phyloP scores from a whole-genome alignment of 345 rosid genomes.

The Cardiospermum halicacabum region DNA sequence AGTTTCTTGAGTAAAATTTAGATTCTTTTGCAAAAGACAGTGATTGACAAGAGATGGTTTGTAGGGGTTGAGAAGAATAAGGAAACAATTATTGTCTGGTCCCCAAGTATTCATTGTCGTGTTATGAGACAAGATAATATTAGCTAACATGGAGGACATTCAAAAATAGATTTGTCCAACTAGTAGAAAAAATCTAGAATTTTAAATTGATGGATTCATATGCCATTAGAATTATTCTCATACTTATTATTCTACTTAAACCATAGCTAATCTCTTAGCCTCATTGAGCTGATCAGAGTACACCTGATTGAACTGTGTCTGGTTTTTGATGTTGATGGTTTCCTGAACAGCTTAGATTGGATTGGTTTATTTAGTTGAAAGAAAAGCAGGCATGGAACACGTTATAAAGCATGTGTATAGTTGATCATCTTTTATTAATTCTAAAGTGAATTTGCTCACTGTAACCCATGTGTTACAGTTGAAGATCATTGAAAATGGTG shows the following conservation, averaged over 20 bases:
- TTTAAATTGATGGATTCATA: background rate
- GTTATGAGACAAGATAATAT: background rate
- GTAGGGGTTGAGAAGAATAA: background rate
- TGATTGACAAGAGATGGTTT: background rate
- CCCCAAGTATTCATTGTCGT: background rate
- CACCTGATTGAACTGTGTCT: too few relatives aligned
- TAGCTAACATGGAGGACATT: background rate
- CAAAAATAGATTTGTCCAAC: background rate
- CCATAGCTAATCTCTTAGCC: background rate
- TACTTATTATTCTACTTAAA: background rate
- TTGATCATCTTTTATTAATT: background rate
- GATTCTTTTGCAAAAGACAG: background rate
- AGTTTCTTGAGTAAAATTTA: background rate
- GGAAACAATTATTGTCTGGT: background rate
- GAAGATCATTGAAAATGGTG: background rate
- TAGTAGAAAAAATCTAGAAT: background rate
- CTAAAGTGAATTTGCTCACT: background rate
- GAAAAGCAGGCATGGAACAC: background rate
- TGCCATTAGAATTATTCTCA: background rate
- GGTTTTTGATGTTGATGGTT: too few relatives aligned
- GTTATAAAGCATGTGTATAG: background rate
- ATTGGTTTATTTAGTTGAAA: too few relatives aligned
- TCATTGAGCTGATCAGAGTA: too few relatives aligned
- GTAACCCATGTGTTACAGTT: background rate
- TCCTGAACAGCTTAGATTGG: too few relatives aligned